Conservation (phyloP, 106 monocot species). For the Allium fistulosum region DNA sequence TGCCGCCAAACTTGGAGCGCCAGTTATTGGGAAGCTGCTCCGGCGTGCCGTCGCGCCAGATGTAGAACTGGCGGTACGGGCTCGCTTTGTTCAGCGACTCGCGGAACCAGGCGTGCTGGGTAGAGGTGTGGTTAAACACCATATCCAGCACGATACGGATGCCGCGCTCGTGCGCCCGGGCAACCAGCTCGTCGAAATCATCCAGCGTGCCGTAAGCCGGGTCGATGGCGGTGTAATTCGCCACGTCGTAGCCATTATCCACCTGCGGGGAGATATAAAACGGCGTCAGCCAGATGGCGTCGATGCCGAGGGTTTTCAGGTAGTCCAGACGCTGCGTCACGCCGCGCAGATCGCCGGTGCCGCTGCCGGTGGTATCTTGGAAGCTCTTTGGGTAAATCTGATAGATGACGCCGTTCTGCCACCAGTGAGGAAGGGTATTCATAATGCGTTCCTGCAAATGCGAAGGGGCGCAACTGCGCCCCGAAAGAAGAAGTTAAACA, state of each 20-base stretch:
- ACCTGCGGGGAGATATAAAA: background rate
- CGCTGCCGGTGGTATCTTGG: background rate
- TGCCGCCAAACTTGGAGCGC: background rate
- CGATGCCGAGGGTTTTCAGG: background rate
- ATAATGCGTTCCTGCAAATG: no score
- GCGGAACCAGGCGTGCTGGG: background rate
- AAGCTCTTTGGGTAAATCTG: background rate
- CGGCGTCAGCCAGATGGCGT: background rate
- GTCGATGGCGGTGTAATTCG: background rate
- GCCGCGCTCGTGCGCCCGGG: background rate
- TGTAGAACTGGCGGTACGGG: background rate
- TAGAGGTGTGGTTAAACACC: background rate
- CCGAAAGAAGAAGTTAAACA: no score
- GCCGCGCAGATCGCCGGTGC: background rate
- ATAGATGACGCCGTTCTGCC: background rate
- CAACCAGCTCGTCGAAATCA: background rate
- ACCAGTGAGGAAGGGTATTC: background rate
- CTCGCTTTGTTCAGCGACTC: background rate
- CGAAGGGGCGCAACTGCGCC: no score
- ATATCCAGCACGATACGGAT: background rate
- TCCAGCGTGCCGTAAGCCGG: background rate
- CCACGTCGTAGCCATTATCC: background rate
- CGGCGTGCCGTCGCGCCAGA: conserved; percentile 1
- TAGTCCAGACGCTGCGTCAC: background rate
- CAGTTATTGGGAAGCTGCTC: background rate